Evolutionary conservation across 345 rosid genomes (phyloP).

Genomic region (Zanthoxylum bungeanum): DNA sequence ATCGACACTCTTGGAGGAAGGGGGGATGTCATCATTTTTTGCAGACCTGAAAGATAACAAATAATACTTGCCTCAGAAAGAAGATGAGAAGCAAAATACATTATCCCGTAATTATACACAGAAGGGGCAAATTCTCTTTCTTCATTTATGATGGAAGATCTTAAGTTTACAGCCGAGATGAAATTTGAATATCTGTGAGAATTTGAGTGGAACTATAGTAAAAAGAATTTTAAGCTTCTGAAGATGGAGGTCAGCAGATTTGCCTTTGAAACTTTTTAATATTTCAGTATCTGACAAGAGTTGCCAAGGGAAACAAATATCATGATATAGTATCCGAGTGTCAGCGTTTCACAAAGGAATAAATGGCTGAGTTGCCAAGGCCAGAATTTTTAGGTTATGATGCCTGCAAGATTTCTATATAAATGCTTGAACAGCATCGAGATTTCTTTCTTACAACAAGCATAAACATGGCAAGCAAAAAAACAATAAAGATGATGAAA

Average conservation of each 20-base stretch:
- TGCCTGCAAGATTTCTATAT: background rate
- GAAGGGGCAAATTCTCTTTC: background rate
- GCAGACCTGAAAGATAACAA: slow-evolving; percentile 32
- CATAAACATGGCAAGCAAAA: background rate
- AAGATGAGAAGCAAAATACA: slow-evolving; percentile 4
- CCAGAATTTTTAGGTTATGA: background rate
- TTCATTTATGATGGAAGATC: background rate
- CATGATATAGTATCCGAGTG: background rate
- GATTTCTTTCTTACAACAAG: background rate
- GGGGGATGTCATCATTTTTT: slow-evolving; percentile 38
- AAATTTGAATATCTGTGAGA: background rate
- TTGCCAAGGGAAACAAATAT: background rate
- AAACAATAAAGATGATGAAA: slow-evolving; percentile 2
- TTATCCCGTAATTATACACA: background rate
- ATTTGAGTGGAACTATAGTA: background rate
- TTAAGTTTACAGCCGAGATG: too few relatives aligned
- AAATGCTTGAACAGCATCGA: background rate
- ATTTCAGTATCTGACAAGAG: background rate
- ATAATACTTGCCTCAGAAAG: background rate
- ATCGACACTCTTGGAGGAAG: slow-evolving; percentile 33
- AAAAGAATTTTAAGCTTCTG: background rate
- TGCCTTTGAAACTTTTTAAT: background rate
- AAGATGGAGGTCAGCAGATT: background rate
- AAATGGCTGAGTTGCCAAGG: background rate
- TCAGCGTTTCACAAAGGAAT: too few relatives aligned